Base-by-base conservation (phyloP, 2,329 filamentous ascomycete genomes). In the Sporothrix inflata region DNA sequence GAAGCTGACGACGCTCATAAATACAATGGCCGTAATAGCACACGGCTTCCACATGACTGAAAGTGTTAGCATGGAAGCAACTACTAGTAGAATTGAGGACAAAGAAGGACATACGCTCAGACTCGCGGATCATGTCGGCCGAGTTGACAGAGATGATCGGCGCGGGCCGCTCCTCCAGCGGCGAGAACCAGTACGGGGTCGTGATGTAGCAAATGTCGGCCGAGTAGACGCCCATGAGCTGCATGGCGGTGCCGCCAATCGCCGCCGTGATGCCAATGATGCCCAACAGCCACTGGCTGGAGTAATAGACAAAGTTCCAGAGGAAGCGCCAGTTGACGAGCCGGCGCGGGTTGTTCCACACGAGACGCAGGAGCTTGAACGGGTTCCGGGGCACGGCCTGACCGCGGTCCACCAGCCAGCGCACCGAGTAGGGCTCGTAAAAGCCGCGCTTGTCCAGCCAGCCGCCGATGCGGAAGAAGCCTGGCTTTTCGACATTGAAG, bases 251-350 rank as follows among this genome's bases (percentile, higher is more conserved):
- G 19, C 77, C 77, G 2, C 75, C 76, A 4, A 78, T 65, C 12
- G 76, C 74, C 0, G 77, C 45, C 81, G 85, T 75, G 81, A 85
- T 74, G 83, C 85, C 75, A 78, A 82, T 73, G 80, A 85, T 67
- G 79, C 76, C 74, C 16, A 75, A 66, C 0, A 74, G 14, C 63
- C 65, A 72, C 68, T 75, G 68, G 24, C 65, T 71, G 16, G 69
- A 38, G 51, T 75, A 74, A 49, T 77, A 77, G 16, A 75, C n/a
- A 2, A 69, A 0, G 51, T 74, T 75, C 76, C 76, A 77, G 2
- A 77, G 40, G 19, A 73, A 72, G 0, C 47, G 51, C 74, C 72
- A 75, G 47, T 51, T 53, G 0, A 73, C 16, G 7, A 74, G 60
- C 4, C 57, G 45, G 27, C 55, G 1, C 11, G 70, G 24, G 47